Conservation (phyloP, 2,329 filamentous ascomycete genomes). For the Sodiomyces alkalinus region DNA sequence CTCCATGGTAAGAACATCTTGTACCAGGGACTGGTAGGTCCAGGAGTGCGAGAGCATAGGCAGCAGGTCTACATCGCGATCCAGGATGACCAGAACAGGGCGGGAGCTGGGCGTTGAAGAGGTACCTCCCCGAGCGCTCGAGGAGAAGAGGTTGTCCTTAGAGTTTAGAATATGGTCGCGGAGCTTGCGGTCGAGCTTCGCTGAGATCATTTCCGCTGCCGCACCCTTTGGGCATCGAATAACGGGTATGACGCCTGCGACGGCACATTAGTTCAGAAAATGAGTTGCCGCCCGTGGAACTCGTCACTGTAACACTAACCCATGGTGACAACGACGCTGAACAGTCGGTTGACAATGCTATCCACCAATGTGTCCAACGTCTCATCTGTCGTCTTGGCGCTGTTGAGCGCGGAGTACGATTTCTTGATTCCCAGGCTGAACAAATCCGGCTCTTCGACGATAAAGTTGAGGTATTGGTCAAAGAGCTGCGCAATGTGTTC, state of each 20-base stretch:
- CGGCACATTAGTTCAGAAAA: constrained; percentile 11
- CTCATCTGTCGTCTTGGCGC: constrained; percentile 76
- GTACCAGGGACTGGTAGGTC: constrained; percentile 71
- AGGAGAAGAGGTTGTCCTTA: constrained; percentile 89
- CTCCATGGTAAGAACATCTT: constrained; percentile 40
- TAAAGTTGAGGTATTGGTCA: constrained; percentile 95
- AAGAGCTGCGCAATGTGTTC: constrained; percentile 86
- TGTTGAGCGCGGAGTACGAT: constrained; percentile 94
- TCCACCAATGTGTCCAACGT: constrained; percentile 80
- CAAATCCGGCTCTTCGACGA: constrained; percentile 86
- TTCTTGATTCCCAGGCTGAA: constrained; percentile 88
- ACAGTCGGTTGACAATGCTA: constrained; percentile 86
- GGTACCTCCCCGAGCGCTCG: constrained; percentile 38
- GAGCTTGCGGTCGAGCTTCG: constrained; percentile 87
- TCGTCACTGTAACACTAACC: too few relatives aligned
- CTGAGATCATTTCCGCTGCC: constrained; percentile 85
- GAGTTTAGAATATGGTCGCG: constrained; percentile 95
- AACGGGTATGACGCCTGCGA: constrained; percentile 78
- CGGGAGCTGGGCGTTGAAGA: constrained; percentile 55
- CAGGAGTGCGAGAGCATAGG: constrained; percentile 96
- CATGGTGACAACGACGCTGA: constrained; percentile 97
- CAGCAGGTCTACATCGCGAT: constrained; percentile 88
- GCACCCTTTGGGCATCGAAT: constrained; percentile 89
- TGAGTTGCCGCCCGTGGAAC: too few relatives aligned
- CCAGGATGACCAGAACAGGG: constrained; percentile 83